Evolutionary conservation across 2,329 filamentous ascomycete species (phyloP).

Genomic region (Colletotrichum kahawae): DNA sequence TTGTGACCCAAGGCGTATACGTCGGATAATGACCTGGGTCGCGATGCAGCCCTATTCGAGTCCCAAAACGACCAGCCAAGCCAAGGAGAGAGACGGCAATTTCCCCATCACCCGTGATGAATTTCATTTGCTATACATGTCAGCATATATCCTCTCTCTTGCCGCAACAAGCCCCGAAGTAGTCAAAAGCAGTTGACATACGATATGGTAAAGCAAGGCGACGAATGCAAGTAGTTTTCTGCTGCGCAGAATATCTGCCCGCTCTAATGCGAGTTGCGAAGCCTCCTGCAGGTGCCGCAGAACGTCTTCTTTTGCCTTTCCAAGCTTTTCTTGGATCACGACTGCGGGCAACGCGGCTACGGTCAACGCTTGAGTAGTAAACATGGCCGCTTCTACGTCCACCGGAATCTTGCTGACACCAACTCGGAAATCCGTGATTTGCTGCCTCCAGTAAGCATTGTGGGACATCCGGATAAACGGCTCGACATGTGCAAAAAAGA

Average conservation of each 20-base stretch:
- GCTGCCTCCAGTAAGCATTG: conserved; percentile 9
- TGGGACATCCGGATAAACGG: conserved; percentile 12
- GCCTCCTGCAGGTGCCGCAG: conserved; percentile 10
- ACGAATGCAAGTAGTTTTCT: conserved; percentile 5
- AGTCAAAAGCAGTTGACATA: not conserved
- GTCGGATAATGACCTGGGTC: conserved; percentile 14
- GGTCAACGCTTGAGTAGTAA: conserved; percentile 16
- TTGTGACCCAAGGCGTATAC: conserved; percentile 9
- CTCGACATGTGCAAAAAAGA: conserved; percentile 14
- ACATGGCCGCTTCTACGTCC: conserved; percentile 11
- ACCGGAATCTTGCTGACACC: conserved; percentile 8
- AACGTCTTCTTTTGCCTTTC: not conserved
- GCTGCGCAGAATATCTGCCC: conserved; percentile 14
- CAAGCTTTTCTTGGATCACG: not conserved
- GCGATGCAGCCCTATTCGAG: conserved; percentile 8
- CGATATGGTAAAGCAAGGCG: conserved; percentile 14
- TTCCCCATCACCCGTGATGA: conserved; percentile 12
- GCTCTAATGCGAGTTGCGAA: conserved; percentile 2
- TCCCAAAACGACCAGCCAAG: conserved; percentile 13
- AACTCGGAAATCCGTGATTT: conserved; percentile 19
- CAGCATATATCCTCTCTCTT: not conserved
- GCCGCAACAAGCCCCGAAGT: not conserved
- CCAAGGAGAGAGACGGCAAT: conserved; percentile 3
- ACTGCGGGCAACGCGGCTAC: conserved; percentile 11
- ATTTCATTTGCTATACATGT: conserved; percentile 9